Percentiles rank a stretch among this genome's conserved stretches.
phyloP scores from a whole-genome alignment of 352 stramenopile genomes.

The Pythium oligandrum region DNA sequence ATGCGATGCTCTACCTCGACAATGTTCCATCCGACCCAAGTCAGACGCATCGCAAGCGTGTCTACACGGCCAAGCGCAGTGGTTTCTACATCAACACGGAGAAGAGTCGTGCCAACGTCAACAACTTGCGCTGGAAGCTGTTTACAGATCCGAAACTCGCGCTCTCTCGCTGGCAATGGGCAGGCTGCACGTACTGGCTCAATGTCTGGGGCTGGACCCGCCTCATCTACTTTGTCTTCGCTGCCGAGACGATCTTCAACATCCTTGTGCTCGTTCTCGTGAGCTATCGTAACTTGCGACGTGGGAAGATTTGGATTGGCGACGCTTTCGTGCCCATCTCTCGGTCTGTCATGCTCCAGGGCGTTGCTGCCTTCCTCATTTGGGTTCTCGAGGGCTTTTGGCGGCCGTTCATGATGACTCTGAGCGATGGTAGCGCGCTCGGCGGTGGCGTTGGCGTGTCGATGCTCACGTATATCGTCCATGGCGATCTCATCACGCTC shows the following conservation, averaged over 20 bases:
- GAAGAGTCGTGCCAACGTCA: conserved; percentile 31
- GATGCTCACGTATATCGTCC: conserved; percentile 17
- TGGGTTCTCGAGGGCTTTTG: conserved; percentile 38
- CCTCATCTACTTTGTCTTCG: conserved; percentile 41
- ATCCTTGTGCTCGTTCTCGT: conserved; percentile 35
- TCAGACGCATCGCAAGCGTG: conserved; percentile 5
- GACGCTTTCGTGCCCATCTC: conserved; percentile 45
- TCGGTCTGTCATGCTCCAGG: conserved; percentile 19
- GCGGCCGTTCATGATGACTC: conserved; percentile 33
- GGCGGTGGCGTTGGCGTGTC: conserved; percentile 2
- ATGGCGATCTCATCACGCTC: conserved; percentile 29
- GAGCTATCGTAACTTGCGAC: conserved; percentile 24
- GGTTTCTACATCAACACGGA: conserved; percentile 26
- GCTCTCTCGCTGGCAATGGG: conserved; percentile 22
- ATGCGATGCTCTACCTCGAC: conserved; percentile 6
- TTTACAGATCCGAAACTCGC: conserved; percentile 8
- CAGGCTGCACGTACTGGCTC: conserved; percentile 20
- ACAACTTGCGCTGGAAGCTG: conserved; percentile 21
- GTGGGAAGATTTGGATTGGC: conserved; percentile 38
- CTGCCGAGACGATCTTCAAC: conserved; percentile 31
- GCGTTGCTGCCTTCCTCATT: conserved; percentile 25
- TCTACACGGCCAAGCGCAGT: conserved; percentile 25
- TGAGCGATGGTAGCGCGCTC: conserved; percentile 8
- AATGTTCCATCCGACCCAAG: conserved; percentile 2
- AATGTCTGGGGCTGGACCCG: conserved; percentile 53